A percentile compares a stretch with the other conserved stretches of the same genome.
Evolutionary conservation across 495 filamentous ascomycete genomes (phyloP).

Genomic region (Xylaria palmicola): DNA sequence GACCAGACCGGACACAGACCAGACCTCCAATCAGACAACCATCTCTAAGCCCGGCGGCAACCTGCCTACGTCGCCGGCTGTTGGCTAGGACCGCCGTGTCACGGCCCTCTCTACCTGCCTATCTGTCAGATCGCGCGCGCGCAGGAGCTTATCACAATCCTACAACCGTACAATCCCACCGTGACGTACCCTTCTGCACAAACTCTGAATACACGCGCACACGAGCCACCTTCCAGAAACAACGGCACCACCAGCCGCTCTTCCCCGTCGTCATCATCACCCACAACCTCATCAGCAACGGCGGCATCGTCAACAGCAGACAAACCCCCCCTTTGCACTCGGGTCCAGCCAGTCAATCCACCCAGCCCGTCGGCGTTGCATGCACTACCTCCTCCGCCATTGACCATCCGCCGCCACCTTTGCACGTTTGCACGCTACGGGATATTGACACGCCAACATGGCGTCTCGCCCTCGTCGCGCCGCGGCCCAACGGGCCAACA

Average conservation of each 20-base stretch:
- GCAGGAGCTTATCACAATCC: constrained; percentile 12
- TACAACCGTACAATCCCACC: background rate
- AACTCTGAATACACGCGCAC: constrained; percentile 3
- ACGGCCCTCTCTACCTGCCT: constrained; percentile 22
- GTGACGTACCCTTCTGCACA: background rate
- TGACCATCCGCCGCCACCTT: background rate
- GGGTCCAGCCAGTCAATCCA: background rate
- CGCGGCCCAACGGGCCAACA: constrained; percentile 48
- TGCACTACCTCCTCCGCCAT: background rate
- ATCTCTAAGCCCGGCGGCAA: constrained; percentile 22
- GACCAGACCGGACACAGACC: constrained; percentile 19
- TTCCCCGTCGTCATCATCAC: background rate
- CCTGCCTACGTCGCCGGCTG: constrained; percentile 21
- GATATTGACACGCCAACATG: constrained; percentile 29
- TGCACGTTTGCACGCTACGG: constrained; percentile 1
- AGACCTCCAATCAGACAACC: constrained; percentile 22
- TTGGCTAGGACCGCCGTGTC: constrained; percentile 27
- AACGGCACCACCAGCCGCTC: background rate
- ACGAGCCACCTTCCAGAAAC: constrained; percentile 8
- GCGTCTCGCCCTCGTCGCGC: constrained; percentile 45
- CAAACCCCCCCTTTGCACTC: background rate
- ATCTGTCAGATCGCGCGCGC: background rate
- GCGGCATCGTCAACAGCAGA: background rate
- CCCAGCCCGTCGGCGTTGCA: background rate
- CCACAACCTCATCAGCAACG: background rate